These are phyloP conservation scores for Cordyceps cicadae DNA, from an alignment of 2,329 filamentous ascomycete species.

Conservation along the genomic window DNA sequence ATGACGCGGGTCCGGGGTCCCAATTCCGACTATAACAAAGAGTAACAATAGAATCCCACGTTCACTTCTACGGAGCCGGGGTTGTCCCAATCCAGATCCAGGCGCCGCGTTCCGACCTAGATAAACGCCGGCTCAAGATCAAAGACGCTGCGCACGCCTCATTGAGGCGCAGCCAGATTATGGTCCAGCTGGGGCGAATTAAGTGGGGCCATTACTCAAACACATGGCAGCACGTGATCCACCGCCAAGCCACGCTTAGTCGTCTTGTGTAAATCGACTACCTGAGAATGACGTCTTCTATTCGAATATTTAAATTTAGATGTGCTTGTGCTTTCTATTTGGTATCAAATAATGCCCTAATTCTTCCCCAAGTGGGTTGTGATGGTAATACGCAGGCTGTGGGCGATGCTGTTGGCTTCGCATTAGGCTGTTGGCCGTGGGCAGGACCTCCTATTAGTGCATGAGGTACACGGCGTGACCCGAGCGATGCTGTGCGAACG, in stretches of 20 bases:
- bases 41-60: neutral
- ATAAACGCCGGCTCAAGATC: neutral
- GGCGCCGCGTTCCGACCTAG: neutral
- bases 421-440: neutral
- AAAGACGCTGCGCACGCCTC: neutral
- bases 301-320: neutral
- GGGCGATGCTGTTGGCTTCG: neutral
- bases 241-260: constrained; percentile 4
- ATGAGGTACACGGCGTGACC: neutral
- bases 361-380: too few species aligned
- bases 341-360: too few species aligned
- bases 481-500: neutral
- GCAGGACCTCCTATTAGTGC: neutral
- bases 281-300: constrained; percentile 7
- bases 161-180: constrained; percentile 2
- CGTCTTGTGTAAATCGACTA: neutral
- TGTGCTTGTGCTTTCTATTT: neutral
- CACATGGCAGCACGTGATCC: constrained; percentile 7
- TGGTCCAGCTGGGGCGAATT: neutral
- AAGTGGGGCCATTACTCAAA: neutral
- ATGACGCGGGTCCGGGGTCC: neutral
- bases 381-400: neutral
- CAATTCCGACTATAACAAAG: neutral
- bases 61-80: neutral
- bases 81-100: neutral